Evolutionary conservation across 1,284 basidiomycete genomes (phyloP).

Genomic region (Boletellus sp.): DNA sequence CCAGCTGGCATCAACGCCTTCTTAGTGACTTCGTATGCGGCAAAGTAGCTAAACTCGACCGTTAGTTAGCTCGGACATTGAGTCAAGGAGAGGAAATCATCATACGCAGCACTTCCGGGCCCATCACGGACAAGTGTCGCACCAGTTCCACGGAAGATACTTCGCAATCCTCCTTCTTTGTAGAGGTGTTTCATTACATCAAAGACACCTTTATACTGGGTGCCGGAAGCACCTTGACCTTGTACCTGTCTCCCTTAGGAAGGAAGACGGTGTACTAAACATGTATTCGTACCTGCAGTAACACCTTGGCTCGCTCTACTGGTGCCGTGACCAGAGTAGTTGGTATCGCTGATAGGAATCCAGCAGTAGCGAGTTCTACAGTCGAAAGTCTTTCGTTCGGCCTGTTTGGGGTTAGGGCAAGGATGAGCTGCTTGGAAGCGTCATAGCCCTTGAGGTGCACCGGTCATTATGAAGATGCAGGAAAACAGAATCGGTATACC

Average conservation of each 20-base stretch:
- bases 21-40: constrained; percentile 94
- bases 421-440: constrained; percentile 87
- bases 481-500: constrained; percentile 45
- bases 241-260: constrained; percentile 57
- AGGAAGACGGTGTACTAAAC: constrained; percentile 1
- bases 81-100: background rate
- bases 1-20: constrained; percentile 78
- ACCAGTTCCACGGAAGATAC: constrained; percentile 89
- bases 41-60: constrained; percentile 75
- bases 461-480: constrained; percentile 4
- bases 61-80: constrained; percentile 2
- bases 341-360: constrained; percentile 93
- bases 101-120: constrained; percentile 93
- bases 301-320: constrained; percentile 95
- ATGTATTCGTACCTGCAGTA: constrained; percentile 68
- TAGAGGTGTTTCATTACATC: constrained; percentile 93
- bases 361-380: constrained; percentile 85
- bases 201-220: constrained; percentile 86
- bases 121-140: constrained; percentile 95
- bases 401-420: constrained; percentile 68
- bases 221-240: constrained; percentile 74
- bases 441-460: constrained; percentile 78
- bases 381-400: constrained; percentile 65
- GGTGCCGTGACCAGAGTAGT: constrained; percentile 92
- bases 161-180: constrained; percentile 89